Conservation (phyloP, 1,139 yeast species). For the Eremothecium coryli region DNA sequence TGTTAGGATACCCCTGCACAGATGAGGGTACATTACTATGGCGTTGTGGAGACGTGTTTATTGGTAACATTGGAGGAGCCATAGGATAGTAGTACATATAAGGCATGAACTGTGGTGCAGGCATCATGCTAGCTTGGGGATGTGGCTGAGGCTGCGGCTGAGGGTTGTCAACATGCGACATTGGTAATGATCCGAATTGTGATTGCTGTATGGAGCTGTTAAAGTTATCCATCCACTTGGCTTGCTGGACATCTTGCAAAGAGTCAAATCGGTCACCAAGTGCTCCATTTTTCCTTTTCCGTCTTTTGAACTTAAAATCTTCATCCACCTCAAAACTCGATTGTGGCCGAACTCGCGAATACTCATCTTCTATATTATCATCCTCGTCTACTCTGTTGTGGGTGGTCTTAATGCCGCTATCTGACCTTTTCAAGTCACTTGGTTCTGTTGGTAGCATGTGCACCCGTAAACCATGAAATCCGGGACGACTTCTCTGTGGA, state of each 20-base stretch:
- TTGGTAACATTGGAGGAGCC: constrained; percentile 20
- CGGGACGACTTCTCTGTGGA: constrained; percentile 7
- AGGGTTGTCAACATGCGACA: neutral
- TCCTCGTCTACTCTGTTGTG: constrained; percentile 4
- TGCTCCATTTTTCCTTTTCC: constrained; percentile 21
- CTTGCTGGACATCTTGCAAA: constrained; percentile 22
- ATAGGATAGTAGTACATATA: constrained; percentile 21
- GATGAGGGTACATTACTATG: constrained; percentile 14
- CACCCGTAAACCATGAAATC: constrained; percentile 9
- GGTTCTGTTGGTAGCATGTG: constrained; percentile 11
- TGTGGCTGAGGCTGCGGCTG: constrained; percentile 16
- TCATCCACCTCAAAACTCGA: constrained; percentile 22
- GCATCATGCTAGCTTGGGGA: constrained; percentile 17
- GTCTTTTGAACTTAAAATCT: constrained; percentile 28
- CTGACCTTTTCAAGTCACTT: neutral
- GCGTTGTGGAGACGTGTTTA: constrained; percentile 18
- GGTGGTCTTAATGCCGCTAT: constrained; percentile 1
- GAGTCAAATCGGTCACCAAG: constrained; percentile 27
- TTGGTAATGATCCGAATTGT: constrained; percentile 3
- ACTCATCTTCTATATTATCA: constrained; percentile 6
- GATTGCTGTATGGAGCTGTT: constrained; percentile 21
- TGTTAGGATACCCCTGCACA: constrained; percentile 15
- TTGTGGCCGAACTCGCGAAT: constrained; percentile 5
- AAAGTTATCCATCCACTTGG: constrained; percentile 28
- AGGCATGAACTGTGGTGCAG: constrained; percentile 16